phyloP scores from a whole-genome alignment of 2,329 filamentous ascomycete species.

The Ophiocordyceps camponoti-saundersi region DNA sequence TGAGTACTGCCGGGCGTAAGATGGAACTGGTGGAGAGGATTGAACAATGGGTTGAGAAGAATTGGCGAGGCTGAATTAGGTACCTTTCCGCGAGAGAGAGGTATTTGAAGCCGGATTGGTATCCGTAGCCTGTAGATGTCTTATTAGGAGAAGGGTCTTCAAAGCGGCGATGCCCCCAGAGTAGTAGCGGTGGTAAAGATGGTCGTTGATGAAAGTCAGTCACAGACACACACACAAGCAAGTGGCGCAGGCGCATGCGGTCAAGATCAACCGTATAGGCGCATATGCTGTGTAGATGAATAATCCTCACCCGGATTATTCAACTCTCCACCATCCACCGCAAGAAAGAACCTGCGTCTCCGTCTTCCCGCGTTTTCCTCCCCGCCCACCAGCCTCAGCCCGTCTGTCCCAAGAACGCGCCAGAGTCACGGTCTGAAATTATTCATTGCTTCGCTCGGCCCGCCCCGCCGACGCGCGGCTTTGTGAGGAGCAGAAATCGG shows the following conservation, averaged over 20 bases:
- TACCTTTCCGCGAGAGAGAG: neutral
- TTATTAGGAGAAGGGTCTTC: too few species aligned
- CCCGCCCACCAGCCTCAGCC: neutral
- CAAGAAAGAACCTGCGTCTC: neutral
- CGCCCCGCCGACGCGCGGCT: neutral
- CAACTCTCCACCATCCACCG: neutral
- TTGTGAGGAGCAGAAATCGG: conserved; percentile 6
- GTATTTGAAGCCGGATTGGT: neutral
- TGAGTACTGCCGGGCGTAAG: conserved; percentile 34
- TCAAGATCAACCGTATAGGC: neutral
- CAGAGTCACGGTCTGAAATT: neutral
- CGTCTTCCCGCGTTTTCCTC: neutral
- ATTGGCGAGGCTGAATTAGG: too few species aligned
- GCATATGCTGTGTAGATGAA: neutral
- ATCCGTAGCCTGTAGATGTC: too few species aligned
- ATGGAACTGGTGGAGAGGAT: conserved; percentile 36
- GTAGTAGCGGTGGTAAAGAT: too few species aligned
- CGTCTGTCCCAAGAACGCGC: neutral
- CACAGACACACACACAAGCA: too few species aligned
- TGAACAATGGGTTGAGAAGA: conserved; percentile 38
- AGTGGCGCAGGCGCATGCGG: neutral
- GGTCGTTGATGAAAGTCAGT: too few species aligned
- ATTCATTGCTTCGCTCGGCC: neutral
- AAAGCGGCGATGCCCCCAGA: too few species aligned
- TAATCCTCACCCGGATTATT: neutral